These are phyloP conservation scores for Talaromyces albobiverticillius DNA, from an alignment of 2,329 filamentous ascomycete genomes.

Conservation along the genomic window DNA sequence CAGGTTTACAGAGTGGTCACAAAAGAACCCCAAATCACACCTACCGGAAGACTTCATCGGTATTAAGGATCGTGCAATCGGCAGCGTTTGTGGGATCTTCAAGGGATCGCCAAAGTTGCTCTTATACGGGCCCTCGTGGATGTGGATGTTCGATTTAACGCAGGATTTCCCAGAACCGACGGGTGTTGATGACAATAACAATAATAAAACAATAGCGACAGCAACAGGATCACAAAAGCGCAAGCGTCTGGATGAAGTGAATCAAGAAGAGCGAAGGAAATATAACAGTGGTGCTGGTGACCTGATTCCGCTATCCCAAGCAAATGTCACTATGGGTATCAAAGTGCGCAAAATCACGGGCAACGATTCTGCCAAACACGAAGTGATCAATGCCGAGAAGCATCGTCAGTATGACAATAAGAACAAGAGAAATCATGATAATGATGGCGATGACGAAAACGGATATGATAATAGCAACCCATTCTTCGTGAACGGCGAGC, in stretches of 20 bases:
- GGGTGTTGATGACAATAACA: slow-evolving; percentile 27
- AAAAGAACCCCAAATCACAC: slow-evolving; percentile 71
- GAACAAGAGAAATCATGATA: slow-evolving; percentile 18
- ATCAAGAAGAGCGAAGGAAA: slow-evolving; percentile 39
- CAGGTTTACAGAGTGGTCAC: slow-evolving; percentile 78
- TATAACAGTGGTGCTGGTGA: slow-evolving; percentile 57
- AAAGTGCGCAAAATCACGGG: slow-evolving; percentile 50
- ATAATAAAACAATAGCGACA: slow-evolving; percentile 19
- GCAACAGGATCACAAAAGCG: slow-evolving; percentile 35
- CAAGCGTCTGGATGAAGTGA: slow-evolving; percentile 37
- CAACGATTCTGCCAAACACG: slow-evolving; percentile 31
- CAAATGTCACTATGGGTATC: slow-evolving; percentile 41
- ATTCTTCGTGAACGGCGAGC: slow-evolving; percentile 28
- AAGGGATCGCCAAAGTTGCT: slow-evolving; percentile 64
- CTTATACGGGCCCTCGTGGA: slow-evolving; percentile 81
- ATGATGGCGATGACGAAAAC: slow-evolving; percentile 30
- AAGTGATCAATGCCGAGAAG: slow-evolving; percentile 34
- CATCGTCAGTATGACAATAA: slow-evolving; percentile 19
- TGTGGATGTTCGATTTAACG: slow-evolving; percentile 88
- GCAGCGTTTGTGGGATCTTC: slow-evolving; percentile 75
- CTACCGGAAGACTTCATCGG: slow-evolving; percentile 73
- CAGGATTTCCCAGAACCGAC: slow-evolving; percentile 60
- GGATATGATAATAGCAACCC: slow-evolving; percentile 30
- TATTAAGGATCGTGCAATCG: slow-evolving; percentile 77
- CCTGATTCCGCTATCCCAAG: slow-evolving; percentile 45